These are phyloP conservation scores for Inga laurina DNA, from an alignment of 306 rosid genomes.

Conservation along the genomic window DNA sequence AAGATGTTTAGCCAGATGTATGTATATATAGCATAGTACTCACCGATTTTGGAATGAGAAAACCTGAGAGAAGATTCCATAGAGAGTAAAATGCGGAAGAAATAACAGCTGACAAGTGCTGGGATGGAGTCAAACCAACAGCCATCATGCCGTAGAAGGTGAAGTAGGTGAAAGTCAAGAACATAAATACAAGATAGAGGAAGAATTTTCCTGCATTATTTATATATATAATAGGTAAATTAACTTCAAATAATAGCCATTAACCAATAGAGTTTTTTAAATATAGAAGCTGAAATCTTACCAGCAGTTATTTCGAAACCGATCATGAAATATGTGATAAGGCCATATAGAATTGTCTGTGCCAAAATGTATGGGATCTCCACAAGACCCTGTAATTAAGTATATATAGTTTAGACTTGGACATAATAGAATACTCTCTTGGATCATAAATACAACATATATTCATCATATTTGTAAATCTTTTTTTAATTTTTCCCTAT, in stretches of 20 bases:
- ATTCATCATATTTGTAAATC: no score
- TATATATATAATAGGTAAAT: not conserved
- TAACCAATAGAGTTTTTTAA: no score
- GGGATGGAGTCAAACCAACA: conserved; percentile 85
- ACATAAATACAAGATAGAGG: conserved; percentile 81
- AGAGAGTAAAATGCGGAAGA: conserved; percentile 94
- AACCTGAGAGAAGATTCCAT: conserved; percentile 97
- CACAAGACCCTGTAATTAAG: conserved; percentile 63
- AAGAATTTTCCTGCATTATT: conserved; percentile 73
- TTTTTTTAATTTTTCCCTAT: no score
- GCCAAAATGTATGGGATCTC: conserved; percentile 75
- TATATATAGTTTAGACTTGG: not conserved
- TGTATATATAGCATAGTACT: conserved; percentile 31
- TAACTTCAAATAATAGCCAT: not conserved
- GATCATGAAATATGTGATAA: conserved; percentile 81
- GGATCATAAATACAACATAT: no score
- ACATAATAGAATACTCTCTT: not conserved
- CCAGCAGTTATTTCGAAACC: conserved; percentile 59
- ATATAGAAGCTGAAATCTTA: conserved; percentile 33
- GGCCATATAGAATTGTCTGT: conserved; percentile 69
- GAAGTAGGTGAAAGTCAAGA: conserved; percentile 92
- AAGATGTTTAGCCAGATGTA: not conserved
- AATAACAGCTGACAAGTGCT: conserved; percentile 75
- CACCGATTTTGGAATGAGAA: conserved; percentile 84
- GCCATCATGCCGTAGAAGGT: conserved; percentile 97